A percentile compares a stretch with the other conserved stretches of the same genome.
phyloP scores from a whole-genome alignment of 768 basidiomycete species.

The Trametes sanguinea region DNA sequence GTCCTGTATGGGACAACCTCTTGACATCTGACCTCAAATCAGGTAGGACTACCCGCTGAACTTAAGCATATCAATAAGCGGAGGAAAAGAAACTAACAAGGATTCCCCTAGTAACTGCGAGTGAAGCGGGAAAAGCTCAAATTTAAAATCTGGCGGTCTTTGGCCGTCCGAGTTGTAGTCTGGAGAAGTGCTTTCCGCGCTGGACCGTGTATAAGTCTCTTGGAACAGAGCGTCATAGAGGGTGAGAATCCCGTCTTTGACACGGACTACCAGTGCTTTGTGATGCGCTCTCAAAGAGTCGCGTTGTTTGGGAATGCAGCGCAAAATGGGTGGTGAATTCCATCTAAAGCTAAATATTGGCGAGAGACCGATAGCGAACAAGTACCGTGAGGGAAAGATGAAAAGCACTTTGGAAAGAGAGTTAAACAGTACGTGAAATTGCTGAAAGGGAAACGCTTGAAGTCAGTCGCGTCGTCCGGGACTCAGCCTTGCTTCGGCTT shows the following conservation, averaged over 20 bases:
- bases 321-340: slow-evolving; percentile 82
- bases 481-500: slow-evolving; percentile 35
- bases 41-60: slow-evolving; percentile 84
- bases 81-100: slow-evolving; percentile 92
- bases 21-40: slow-evolving; percentile 68
- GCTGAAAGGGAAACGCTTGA: slow-evolving; percentile 72
- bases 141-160: slow-evolving; percentile 74
- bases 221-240: slow-evolving; percentile 81
- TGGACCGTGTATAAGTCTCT: slow-evolving; percentile 76
- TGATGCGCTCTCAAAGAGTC: slow-evolving; percentile 78
- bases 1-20: slow-evolving; percentile 32
- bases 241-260: slow-evolving; percentile 71
- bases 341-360: slow-evolving; percentile 85
- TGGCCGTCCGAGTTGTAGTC: slow-evolving; percentile 73
- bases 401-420: slow-evolving; percentile 82
- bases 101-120: slow-evolving; percentile 88
- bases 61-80: slow-evolving; percentile 90
- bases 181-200: slow-evolving; percentile 74
- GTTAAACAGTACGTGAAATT: slow-evolving; percentile 82
- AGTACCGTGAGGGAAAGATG: slow-evolving; percentile 83
- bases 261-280: slow-evolving; percentile 62
- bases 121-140: slow-evolving; percentile 85
- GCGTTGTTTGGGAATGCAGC: slow-evolving; percentile 87
- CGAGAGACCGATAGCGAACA: slow-evolving; percentile 83
- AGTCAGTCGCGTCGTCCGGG: slow-evolving; percentile 61